phyloP scores from a whole-genome alignment of 1,284 basidiomycete genomes.

The Rhizopogon parksii region DNA sequence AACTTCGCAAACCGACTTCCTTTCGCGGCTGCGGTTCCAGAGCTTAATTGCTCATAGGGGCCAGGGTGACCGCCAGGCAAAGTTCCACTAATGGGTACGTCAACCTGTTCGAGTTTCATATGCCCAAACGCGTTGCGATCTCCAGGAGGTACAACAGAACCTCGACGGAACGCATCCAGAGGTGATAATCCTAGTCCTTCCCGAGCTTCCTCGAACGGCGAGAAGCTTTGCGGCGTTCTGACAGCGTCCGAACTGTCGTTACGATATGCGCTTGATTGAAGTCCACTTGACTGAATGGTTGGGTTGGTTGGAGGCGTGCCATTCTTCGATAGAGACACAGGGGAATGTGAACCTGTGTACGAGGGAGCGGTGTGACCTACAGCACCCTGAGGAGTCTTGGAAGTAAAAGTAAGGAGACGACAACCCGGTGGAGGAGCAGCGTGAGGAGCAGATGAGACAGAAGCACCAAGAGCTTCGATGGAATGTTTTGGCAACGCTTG shows the following conservation, averaged over 20 bases:
- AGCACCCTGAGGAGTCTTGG: slow-evolving; percentile 33
- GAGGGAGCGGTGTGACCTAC: slow-evolving; percentile 14
- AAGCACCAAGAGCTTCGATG: slow-evolving; percentile 11
- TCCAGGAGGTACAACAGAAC: slow-evolving; percentile 15
- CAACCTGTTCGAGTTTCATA: slow-evolving; percentile 17
- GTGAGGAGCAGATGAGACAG: slow-evolving; percentile 21
- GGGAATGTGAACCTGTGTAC: slow-evolving; percentile 17
- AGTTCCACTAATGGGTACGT: slow-evolving; percentile 12
- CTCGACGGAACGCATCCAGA: slow-evolving; percentile 32
- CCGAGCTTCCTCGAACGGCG: slow-evolving; percentile 49
- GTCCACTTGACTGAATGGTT: slow-evolving; percentile 18
- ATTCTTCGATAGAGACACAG: slow-evolving; percentile 20
- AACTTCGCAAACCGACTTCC: slow-evolving; percentile 80
- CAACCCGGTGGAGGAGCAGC: slow-evolving; percentile 66
- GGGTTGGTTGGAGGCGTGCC: slow-evolving; percentile 16
- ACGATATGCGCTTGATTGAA: slow-evolving; percentile 5
- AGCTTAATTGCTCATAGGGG: slow-evolving; percentile 25
- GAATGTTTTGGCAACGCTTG: slow-evolving; percentile 12
- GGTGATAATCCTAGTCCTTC: slow-evolving; percentile 26
- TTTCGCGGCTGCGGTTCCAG: slow-evolving; percentile 45
- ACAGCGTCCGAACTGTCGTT: slow-evolving; percentile 19
- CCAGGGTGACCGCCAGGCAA: slow-evolving; percentile 14
- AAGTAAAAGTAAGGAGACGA: slow-evolving; percentile 61
- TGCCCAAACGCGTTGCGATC: slow-evolving; percentile 21
- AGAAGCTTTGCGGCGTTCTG: slow-evolving; percentile 36